phyloP scores from a whole-genome alignment of 345 rosid species.

The Ceriops decandra region DNA sequence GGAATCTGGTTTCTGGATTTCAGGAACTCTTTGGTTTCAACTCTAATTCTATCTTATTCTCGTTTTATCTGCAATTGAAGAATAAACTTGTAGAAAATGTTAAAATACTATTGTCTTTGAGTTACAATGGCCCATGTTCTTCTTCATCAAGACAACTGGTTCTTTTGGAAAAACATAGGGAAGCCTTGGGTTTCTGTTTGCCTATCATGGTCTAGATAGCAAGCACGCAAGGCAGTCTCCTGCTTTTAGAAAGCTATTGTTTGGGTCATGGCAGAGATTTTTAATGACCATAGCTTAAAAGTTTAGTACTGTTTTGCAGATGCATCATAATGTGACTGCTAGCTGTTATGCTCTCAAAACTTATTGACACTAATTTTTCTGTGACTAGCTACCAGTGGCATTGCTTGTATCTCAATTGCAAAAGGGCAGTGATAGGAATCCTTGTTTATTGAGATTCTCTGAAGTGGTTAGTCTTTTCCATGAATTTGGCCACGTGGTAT shows the following conservation, averaged over 20 bases:
- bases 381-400: conserved; percentile 63
- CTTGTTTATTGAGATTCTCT: conserved; percentile 67
- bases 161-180: too few relatives aligned
- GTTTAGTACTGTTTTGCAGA: background rate
- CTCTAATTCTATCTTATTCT: background rate
- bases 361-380: conserved; percentile 18
- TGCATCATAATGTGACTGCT: background rate
- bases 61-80: background rate
- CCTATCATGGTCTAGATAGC: too few relatives aligned
- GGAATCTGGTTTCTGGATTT: background rate
- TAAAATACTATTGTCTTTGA: too few relatives aligned
- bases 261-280: conserved; percentile 14
- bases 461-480: conserved; percentile 89
- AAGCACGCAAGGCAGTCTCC: background rate
- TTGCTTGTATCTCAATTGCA: conserved; percentile 68
- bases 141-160: too few relatives aligned
- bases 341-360: background rate
- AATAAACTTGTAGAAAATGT: conserved; percentile 1
- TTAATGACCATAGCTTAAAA: conserved; percentile 11
- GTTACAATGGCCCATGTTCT: too few relatives aligned
- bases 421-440: conserved; percentile 42
- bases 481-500: conserved; percentile 97
- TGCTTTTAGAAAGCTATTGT: background rate
- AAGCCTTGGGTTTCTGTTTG: too few relatives aligned
- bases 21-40: background rate